Percentiles rank a stretch among this genome's conserved stretches.
Evolutionary conservation across 106 monocot species (phyloP).

Genomic region (Dendrobium nobile): DNA sequence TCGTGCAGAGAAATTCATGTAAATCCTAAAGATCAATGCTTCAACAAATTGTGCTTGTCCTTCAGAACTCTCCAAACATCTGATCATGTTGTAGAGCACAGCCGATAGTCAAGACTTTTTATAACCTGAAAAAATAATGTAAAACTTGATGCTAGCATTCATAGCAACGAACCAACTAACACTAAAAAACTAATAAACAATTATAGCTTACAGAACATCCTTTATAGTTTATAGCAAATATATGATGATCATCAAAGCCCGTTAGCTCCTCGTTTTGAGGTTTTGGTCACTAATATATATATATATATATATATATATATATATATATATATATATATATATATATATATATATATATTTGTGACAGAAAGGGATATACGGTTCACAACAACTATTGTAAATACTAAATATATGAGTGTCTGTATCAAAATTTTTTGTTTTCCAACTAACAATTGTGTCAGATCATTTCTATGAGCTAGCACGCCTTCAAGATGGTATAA

Average conservation of each 20-base stretch:
- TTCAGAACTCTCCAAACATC: neutral
- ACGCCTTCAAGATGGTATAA: no score
- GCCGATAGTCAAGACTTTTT: neutral
- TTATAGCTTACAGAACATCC: neutral
- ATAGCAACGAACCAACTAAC: neutral
- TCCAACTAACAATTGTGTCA: no score
- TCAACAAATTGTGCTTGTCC: neutral
- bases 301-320: no score
- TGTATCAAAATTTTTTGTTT: no score
- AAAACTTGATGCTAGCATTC: neutral
- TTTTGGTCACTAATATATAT: neutral
- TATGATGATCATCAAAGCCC: neutral
- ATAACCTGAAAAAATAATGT: neutral
- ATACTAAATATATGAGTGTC: no score
- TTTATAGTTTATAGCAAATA: neutral
- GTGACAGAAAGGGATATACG: neutral
- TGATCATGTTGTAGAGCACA: neutral
- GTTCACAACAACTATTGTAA: no score
- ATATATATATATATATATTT: no score
- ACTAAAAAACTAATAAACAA: neutral
- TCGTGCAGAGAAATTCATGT: no score
- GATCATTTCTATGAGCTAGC: no score
- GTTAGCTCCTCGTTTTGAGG: neutral
- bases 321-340: neutral
- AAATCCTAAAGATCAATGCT: neutral